Evolutionary conservation across 164 flowering plant species (phyloP), one percentile per base, ranked within the genome.

Genomic region (Akebia trifoliata): DNA sequence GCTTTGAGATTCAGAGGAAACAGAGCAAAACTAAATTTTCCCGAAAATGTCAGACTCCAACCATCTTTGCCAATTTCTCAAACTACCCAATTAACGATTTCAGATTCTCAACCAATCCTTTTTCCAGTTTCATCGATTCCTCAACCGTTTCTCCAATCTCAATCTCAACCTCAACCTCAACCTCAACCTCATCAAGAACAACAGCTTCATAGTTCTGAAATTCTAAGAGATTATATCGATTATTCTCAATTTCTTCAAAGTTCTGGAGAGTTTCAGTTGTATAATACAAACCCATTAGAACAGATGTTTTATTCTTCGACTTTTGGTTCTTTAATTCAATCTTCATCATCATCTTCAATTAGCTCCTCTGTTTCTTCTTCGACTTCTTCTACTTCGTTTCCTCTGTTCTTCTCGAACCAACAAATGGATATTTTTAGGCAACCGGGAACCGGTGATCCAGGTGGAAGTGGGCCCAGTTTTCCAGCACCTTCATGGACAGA

Each of bases 21-120:
- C 77, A 73, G 82, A 54, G 93, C 93, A 4, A 86, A 86, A 38
- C 83, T 86, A 32, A 86, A 86, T 46, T 81, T 86, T 74, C 94
- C 90, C 0, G 90, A 86, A 63, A 67, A 78, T 44, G 87, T 78
- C 55, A 17, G 57, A 21, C 15, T 75, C 9, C 30, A 66, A 22
- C 77, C 81, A 15, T 69, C 72, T 6, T 18, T 42, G 10, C 68
- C 43, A 15, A 18, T 32, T 50, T 45, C 74, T 4, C 39, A 57
- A 1, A 18, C 61, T 3, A 57, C 63, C 54, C 47, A 37, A n/a
- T 42, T 54, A 21, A 49, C 61, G 3, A 36, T 57, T 29, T 35
- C 80, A 0, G 35, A 31, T 42, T 56, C 76, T 53, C 65, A 37
- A 31, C 17, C 72, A 20, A 40, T 72, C 67, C 75, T 31, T 44